Evolutionary conservation across 176 grass and related monocot species (phyloP).

Genomic region (Aegilops bicornis): DNA sequence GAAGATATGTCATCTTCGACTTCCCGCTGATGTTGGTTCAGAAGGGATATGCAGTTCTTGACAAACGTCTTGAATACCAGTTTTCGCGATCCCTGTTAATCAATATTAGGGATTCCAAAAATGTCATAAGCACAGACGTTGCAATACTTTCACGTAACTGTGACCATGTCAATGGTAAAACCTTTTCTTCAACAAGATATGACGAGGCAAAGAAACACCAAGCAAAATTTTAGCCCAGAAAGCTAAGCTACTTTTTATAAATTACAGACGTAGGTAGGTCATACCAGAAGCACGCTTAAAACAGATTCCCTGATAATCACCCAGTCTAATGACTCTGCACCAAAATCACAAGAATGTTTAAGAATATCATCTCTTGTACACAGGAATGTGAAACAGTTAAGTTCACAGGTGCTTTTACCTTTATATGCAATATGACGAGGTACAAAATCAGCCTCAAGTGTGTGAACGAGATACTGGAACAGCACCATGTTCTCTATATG

Average conservation of each 20-base stretch:
- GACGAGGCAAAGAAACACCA: not conserved
- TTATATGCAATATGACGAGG: conserved; percentile 70
- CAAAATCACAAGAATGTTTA: conserved; percentile 37
- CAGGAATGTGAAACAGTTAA: conserved; percentile 15
- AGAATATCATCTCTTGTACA: not conserved
- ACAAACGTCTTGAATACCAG: conserved; percentile 67
- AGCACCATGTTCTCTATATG: conserved; percentile 59
- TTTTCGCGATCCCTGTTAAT: conserved; percentile 64
- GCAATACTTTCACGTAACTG: conserved; percentile 22
- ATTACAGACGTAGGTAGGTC: conserved; percentile 5
- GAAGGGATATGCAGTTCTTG: conserved; percentile 63
- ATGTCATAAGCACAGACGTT: conserved; percentile 13
- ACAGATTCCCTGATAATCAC: conserved; percentile 77
- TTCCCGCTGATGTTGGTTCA: conserved; percentile 48
- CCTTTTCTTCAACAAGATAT: conserved; percentile 19
- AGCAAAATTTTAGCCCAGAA: not conserved
- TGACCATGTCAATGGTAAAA: conserved; percentile 9
- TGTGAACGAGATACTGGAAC: conserved; percentile 71
- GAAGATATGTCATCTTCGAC: conserved; percentile 35
- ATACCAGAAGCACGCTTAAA: conserved; percentile 78
- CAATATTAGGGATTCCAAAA: conserved; percentile 11
- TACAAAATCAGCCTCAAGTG: conserved; percentile 77
- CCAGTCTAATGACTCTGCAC: conserved; percentile 74
- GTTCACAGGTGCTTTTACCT: conserved; percentile 45
- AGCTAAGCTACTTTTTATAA: conserved; percentile 21